Evolutionary conservation across 23 red algal species (phyloP).

Genomic region (Chondrus crispus): DNA sequence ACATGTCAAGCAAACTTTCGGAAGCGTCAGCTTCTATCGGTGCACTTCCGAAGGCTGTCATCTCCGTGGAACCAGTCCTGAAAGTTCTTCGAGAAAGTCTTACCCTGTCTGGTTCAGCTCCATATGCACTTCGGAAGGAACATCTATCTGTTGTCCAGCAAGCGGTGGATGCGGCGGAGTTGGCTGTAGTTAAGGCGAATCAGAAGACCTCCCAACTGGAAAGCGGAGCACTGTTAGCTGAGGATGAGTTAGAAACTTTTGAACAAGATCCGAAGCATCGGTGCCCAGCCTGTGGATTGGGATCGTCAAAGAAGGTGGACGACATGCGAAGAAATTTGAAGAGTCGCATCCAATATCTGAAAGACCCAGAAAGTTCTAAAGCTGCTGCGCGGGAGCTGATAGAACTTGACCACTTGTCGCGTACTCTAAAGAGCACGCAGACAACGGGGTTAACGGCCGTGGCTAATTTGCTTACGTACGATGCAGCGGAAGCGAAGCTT

Average conservation of each 20-base stretch:
- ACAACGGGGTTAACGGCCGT: slow-evolving; percentile 14
- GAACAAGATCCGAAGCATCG: slow-evolving; percentile 41
- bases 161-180: slow-evolving; percentile 3
- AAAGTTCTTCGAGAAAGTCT: too few species aligned
- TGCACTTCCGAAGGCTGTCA: too few species aligned
- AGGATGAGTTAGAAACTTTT: slow-evolving; percentile 38
- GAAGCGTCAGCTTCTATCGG: too few species aligned
- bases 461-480: neutral
- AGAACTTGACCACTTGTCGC: neutral
- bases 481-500: neutral
- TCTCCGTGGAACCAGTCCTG: too few species aligned
- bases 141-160: slow-evolving; percentile 31
- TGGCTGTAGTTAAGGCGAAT: slow-evolving; percentile 21
- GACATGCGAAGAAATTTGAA: slow-evolving; percentile 30
- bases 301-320: slow-evolving; percentile 26
- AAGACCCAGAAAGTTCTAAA: slow-evolving; percentile 19
- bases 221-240: slow-evolving; percentile 39
- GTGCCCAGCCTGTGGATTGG: slow-evolving; percentile 48
- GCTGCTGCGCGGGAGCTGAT: neutral
- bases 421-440: neutral
- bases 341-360: slow-evolving; percentile 7
- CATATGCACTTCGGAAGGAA: slow-evolving; percentile 17
- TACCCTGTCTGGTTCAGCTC: too few species aligned
- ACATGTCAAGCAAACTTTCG: too few species aligned
- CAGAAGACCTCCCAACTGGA: slow-evolving; percentile 48